Evolutionary conservation across 306 rosid genomes (phyloP).

Genomic region (Rubus idaeus): DNA sequence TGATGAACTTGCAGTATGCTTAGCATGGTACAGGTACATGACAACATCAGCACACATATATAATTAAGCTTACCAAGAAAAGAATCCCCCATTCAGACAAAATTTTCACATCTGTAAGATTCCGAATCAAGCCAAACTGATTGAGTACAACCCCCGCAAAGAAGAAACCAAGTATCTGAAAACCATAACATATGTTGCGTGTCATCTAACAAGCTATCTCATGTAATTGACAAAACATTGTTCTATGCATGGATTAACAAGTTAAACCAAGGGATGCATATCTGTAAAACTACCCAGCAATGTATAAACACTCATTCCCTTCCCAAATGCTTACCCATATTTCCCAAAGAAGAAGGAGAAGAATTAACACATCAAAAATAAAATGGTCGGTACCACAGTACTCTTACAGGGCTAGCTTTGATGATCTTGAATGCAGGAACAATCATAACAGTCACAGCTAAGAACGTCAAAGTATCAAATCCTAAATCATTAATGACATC

Average conservation of each 20-base stretch:
- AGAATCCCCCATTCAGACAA: slow-evolving; percentile 99
- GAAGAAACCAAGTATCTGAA: slow-evolving; percentile 99
- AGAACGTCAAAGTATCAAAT: slow-evolving; percentile 81
- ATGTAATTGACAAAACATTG: neutral
- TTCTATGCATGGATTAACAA: neutral
- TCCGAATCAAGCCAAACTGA: slow-evolving; percentile 95
- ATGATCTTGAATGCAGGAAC: slow-evolving; percentile 83
- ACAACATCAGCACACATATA: slow-evolving; percentile 24
- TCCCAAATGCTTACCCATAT: neutral
- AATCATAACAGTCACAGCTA: slow-evolving; percentile 76
- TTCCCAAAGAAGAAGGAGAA: neutral
- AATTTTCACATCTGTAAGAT: slow-evolving; percentile 85
- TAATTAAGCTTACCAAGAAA: slow-evolving; percentile 83
- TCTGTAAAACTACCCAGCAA: neutral
- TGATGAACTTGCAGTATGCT: neutral
- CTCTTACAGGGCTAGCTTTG: slow-evolving; percentile 70
- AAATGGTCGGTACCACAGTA: neutral
- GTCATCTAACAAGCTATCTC: slow-evolving; percentile 2
- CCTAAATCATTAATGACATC: slow-evolving; percentile 94
- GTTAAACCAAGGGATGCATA: neutral
- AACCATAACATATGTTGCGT: slow-evolving; percentile 21
- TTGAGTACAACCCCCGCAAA: slow-evolving; percentile 89
- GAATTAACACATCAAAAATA: neutral
- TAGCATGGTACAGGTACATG: neutral
- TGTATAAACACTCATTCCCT: neutral